A percentile compares a stretch with the other conserved stretches of the same genome.
phyloP scores from a whole-genome alignment of 1,284 basidiomycete genomes.

The Trichosporon sp. region DNA sequence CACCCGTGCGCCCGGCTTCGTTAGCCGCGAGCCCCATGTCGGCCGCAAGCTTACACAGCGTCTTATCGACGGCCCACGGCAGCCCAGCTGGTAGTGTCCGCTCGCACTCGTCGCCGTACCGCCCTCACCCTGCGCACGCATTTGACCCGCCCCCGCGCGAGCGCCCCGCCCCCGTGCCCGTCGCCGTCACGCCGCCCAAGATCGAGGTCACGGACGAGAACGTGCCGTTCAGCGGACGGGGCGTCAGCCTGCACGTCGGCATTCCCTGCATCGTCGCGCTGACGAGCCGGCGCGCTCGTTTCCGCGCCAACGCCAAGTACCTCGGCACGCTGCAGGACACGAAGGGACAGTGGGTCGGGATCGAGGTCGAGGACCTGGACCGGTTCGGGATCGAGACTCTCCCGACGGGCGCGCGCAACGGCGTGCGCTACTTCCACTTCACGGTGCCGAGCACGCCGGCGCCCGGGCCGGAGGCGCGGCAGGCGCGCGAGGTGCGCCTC shows the following conservation, averaged over 20 bases:
- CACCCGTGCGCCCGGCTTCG: background rate
- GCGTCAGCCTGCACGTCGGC: conserved; percentile 74
- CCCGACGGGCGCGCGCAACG: conserved; percentile 23
- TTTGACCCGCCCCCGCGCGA: conserved; percentile 42
- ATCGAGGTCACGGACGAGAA: conserved; percentile 18
- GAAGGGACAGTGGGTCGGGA: conserved; percentile 79
- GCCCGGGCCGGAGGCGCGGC: conserved; percentile 6
- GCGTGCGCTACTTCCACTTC: conserved; percentile 39
- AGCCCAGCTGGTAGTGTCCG: conserved; percentile 11
- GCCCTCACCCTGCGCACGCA: conserved; percentile 46
- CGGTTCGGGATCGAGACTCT: conserved; percentile 31
- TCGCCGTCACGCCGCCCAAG: background rate
- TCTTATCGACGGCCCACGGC: background rate
- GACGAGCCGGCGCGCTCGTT: conserved; percentile 61
- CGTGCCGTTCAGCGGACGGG: conserved; percentile 41
- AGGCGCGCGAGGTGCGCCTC: conserved; percentile 13
- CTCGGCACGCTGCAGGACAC: conserved; percentile 75
- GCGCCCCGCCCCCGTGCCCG: conserved; percentile 8
- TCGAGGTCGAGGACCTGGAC: conserved; percentile 72
- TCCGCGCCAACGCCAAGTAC: conserved; percentile 80
- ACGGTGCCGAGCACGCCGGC: conserved; percentile 7
- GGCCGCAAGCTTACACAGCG: background rate
- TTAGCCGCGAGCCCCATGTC: conserved; percentile 1
- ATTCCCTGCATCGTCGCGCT: conserved; percentile 87
- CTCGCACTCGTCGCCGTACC: conserved; percentile 20